Percentiles rank a stretch among this genome's conserved stretches.
phyloP scores from a whole-genome alignment of 768 basidiomycete species.

The Mycena polygramma region DNA sequence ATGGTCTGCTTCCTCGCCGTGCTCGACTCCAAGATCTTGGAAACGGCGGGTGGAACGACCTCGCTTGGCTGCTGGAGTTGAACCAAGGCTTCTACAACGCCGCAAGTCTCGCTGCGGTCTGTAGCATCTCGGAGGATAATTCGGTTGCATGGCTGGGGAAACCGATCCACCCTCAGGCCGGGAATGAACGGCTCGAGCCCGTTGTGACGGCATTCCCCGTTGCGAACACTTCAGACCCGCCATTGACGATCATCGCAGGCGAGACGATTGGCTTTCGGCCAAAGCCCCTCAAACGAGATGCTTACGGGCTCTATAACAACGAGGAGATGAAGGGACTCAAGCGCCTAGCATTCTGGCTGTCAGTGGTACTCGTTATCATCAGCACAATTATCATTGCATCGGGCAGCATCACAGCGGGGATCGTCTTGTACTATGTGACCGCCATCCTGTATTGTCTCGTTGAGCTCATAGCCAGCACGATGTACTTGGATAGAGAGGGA shows the following conservation, averaged over 20 bases:
- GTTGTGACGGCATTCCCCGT: background rate
- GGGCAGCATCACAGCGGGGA: conserved; percentile 12
- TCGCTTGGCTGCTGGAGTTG: conserved; percentile 45
- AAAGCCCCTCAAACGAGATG: conserved; percentile 10
- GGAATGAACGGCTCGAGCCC: conserved; percentile 36
- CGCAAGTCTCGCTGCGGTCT: conserved; percentile 38
- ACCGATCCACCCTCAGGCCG: conserved; percentile 38
- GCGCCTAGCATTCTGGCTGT: background rate
- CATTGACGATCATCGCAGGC: conserved; percentile 3
- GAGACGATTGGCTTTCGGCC: conserved; percentile 11
- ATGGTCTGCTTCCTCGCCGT: conserved; percentile 42
- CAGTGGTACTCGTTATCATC: background rate
- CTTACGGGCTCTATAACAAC: conserved; percentile 13
- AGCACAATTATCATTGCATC: background rate
- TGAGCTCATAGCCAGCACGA: background rate
- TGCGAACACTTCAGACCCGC: background rate
- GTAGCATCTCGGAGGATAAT: conserved; percentile 1
- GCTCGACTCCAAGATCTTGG: conserved; percentile 34
- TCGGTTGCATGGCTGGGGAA: conserved; percentile 39
- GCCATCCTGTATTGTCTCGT: background rate
- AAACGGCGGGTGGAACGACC: conserved; percentile 40
- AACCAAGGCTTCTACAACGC: conserved; percentile 46
- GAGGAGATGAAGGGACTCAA: conserved; percentile 15
- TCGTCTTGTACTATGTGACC: background rate
- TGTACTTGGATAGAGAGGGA: conserved; percentile 7